A percentile compares a stretch with the other conserved stretches of the same genome.
These are phyloP conservation scores for Orobanche coerulescens DNA, from an alignment of 257 asterid genomes.

Conservation along the genomic window DNA sequence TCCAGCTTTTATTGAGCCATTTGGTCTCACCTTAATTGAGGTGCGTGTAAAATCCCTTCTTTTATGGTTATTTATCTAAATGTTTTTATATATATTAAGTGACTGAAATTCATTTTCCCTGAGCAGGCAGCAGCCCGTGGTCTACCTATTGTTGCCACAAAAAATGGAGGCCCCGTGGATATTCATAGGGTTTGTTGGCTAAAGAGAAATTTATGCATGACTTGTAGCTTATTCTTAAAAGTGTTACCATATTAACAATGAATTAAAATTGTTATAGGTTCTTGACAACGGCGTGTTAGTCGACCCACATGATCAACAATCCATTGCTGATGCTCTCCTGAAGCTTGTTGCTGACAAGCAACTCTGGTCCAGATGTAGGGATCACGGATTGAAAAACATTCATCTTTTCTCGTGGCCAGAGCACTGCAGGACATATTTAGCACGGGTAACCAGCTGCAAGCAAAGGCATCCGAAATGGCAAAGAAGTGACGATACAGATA, in stretches of 20 bases:
- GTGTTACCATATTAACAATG: conserved; percentile 19
- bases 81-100: background rate
- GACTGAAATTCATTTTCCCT: conserved; percentile 13
- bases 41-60: conserved; percentile 25
- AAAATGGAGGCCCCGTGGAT: conserved; percentile 86
- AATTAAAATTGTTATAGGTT: conserved; percentile 32
- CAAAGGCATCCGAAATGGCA: conserved; percentile 71
- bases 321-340: conserved; percentile 62
- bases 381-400: conserved; percentile 50
- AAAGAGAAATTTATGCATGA: background rate
- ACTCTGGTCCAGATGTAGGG: conserved; percentile 61
- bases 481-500: conserved; percentile 29
- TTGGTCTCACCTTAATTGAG: conserved; percentile 83
- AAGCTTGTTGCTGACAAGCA: conserved; percentile 69
- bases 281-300: conserved; percentile 65
- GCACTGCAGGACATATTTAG: conserved; percentile 62
- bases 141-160: conserved; percentile 76
- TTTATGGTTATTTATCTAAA: background rate
- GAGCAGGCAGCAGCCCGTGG: conserved; percentile 82
- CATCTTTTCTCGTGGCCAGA: conserved; percentile 79
- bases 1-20: conserved; percentile 83
- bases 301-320: conserved; percentile 62
- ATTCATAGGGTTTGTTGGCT: conserved; percentile 55
- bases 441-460: conserved; percentile 59
- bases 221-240: background rate